Evolutionary conservation across 371 early-diverging fungal genomes (phyloP).

Genomic region (Mucor saturninus): DNA sequence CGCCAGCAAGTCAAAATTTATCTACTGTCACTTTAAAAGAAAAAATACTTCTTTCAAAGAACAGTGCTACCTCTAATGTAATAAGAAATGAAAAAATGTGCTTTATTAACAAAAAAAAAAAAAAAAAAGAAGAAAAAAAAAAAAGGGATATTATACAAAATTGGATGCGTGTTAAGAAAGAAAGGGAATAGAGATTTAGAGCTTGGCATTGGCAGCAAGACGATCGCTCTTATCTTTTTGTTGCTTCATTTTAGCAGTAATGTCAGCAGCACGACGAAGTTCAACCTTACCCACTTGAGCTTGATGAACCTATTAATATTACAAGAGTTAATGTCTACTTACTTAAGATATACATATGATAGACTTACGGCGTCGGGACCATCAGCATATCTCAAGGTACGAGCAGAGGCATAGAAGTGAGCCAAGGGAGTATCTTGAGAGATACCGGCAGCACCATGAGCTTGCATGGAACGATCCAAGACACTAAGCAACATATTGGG

Average conservation of each 20-base stretch:
- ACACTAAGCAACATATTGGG: slow-evolving; percentile 79
- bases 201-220: slow-evolving; percentile 25
- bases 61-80: too few species aligned
- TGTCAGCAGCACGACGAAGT: slow-evolving; percentile 49
- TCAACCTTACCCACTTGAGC: slow-evolving; percentile 53
- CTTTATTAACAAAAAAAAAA: too few species aligned
- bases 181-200: slow-evolving; percentile 11
- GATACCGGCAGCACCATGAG: slow-evolving; percentile 90
- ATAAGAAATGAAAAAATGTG: too few species aligned
- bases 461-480: slow-evolving; percentile 90
- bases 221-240: slow-evolving; percentile 41
- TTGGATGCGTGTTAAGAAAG: too few species aligned
- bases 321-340: background rate
- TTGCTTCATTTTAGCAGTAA: slow-evolving; percentile 32
- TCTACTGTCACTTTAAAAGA: too few species aligned
- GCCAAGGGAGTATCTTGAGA: slow-evolving; percentile 89
- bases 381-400: slow-evolving; percentile 93
- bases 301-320: slow-evolving; percentile 22
- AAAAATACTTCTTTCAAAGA: too few species aligned
- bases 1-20: too few species aligned
- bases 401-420: slow-evolving; percentile 77
- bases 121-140: too few species aligned
- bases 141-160: too few species aligned
- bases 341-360: background rate
- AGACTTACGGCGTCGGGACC: slow-evolving; percentile 48